Evolutionary conservation across 495 filamentous ascomycete species (phyloP).

Genomic region (Penicillium pancosmium): DNA sequence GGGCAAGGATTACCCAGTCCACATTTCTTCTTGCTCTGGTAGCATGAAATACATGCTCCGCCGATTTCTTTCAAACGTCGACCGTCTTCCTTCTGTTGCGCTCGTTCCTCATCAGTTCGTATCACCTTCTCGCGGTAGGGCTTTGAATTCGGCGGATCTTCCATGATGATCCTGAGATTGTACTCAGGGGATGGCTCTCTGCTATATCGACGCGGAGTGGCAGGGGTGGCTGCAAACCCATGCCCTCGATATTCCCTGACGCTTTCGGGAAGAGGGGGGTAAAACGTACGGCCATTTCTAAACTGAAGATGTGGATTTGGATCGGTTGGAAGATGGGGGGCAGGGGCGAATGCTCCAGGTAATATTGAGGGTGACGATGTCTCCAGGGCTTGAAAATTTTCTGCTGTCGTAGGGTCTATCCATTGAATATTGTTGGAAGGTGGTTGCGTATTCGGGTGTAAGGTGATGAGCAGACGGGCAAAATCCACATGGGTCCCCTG

Average conservation of each 20-base stretch:
- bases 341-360: no score
- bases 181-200: background rate
- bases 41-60: slow-evolving; percentile 32
- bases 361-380: no score
- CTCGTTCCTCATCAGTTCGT: slow-evolving; percentile 14
- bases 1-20: slow-evolving; percentile 20
- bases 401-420: no score
- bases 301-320: no score
- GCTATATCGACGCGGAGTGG: background rate
- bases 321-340: no score
- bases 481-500: no score
- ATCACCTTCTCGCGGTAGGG: slow-evolving; percentile 16
- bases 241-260: background rate
- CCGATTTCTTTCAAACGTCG: slow-evolving; percentile 24
- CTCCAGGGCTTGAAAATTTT: no score
- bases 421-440: no score
- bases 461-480: no score
- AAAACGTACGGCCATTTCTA: no score
- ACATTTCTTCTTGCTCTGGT: slow-evolving; percentile 33
- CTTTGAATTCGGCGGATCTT: slow-evolving; percentile 14
- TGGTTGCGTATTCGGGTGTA: no score
- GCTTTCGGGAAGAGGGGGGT: no score
- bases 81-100: slow-evolving; percentile 18
- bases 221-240: background rate
- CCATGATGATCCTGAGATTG: slow-evolving; percentile 9